Conservation (phyloP, 306 rosid genomes). For the Phaseolus lunatus region DNA sequence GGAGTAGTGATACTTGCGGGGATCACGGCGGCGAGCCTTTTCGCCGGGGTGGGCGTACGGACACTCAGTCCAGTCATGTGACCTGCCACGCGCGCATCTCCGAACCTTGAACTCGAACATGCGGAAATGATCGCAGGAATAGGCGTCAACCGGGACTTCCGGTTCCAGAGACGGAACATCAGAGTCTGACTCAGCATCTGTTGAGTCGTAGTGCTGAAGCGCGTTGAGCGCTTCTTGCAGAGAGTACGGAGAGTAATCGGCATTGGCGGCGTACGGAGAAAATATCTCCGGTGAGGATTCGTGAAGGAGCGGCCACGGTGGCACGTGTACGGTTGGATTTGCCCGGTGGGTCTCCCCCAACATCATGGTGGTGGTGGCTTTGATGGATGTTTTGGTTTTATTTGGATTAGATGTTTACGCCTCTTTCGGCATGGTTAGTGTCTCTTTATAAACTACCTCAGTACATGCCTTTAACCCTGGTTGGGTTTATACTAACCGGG, state of each 20-base stretch:
- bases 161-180: constrained; percentile 54
- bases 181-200: constrained; percentile 60
- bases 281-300: constrained; percentile 58
- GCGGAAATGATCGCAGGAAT: constrained; percentile 82
- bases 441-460: constrained; percentile 58
- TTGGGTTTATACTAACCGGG: constrained; percentile 54
- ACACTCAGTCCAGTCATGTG: constrained; percentile 99
- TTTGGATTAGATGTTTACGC: constrained; percentile 41
- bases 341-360: constrained; percentile 72
- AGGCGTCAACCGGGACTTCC: constrained; percentile 68
- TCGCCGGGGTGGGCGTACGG: constrained; percentile 97
- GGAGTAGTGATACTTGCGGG: constrained; percentile 81
- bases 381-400: neutral
- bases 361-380: constrained; percentile 57
- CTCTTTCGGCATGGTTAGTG: constrained; percentile 42
- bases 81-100: constrained; percentile 84
- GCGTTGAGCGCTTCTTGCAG: constrained; percentile 62
- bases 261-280: constrained; percentile 55
- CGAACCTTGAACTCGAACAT: constrained; percentile 94
- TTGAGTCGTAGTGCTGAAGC: constrained; percentile 62
- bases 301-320: constrained; percentile 66
- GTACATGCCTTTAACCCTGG: constrained; percentile 47
- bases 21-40: constrained; percentile 95
- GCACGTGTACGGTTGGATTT: constrained; percentile 70
- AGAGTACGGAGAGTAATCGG: constrained; percentile 59